Base-by-base conservation (phyloP, 495 filamentous ascomycete genomes). In the Penicillium malachiteum region DNA sequence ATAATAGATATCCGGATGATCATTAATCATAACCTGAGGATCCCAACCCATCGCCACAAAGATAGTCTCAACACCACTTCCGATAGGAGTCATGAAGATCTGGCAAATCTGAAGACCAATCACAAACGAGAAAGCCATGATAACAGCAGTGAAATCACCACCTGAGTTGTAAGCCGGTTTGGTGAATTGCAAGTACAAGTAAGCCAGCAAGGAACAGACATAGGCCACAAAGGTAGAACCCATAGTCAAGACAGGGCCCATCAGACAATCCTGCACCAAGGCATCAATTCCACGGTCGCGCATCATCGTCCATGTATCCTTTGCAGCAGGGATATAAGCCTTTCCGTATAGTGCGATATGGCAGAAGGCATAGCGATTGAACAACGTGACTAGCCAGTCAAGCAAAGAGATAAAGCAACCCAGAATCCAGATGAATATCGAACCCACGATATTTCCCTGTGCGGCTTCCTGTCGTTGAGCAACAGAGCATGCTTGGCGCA, bases 341-440 rank as follows among this genome's bases (percentile, higher is more conserved):
- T 94, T 92, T 21, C 92, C 92, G 65, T 96, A 96, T 1, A 96
- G 76, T 0, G 93, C 91, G 63, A 97, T 96, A 69, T 96, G 87
- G 16, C 85, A 90, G 71, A 96, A 96, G 0, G 91, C 92, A 60
- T 96, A 97, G 61, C 90, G 84, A 53, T 81, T 83, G 69, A 78
- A 77, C 16, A 81, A 71, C 52, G 90, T 81, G 5, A 93, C 85
- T 0, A 87, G 85, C 91, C 92, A 96, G 57, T 96, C 85, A 1
- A 96, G 76, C 49, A 96, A 60, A 10, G 81, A 77, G 52, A 96
- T 88, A 53, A 96, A 62, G 67, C 88, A 95, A 2, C 83, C 80
- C 3, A 95, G 71, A 48, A 89, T 55, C 70, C 90, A 92, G 60
- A 87, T 87, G 21, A 85, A 57, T 44, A 92, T 84, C 33, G 71